phyloP scores from a whole-genome alignment of 2,329 filamentous ascomycete species.

The Monilinia polystroma region DNA sequence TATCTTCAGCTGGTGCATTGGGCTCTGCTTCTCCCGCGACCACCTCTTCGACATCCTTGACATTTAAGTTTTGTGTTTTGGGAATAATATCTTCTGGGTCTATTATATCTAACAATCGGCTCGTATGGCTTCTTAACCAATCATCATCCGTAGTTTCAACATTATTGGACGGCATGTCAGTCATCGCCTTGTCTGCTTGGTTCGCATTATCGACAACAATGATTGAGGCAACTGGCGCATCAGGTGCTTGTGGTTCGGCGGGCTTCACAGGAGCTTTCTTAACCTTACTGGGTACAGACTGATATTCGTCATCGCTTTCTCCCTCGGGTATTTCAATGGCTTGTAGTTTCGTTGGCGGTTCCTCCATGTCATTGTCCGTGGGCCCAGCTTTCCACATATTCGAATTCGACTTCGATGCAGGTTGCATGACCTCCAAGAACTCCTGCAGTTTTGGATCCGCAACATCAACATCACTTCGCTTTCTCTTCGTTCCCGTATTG shows the following conservation, averaged over 20 bases:
- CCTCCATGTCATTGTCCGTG: slow-evolving; percentile 41
- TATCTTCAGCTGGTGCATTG: slow-evolving; percentile 26
- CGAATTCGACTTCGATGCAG: slow-evolving; percentile 60
- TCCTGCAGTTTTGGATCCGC: slow-evolving; percentile 81
- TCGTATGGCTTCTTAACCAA: slow-evolving; percentile 89
- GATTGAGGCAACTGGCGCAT: slow-evolving; percentile 20
- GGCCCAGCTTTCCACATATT: slow-evolving; percentile 62
- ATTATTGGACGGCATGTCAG: slow-evolving; percentile 23
- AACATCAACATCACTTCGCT: slow-evolving; percentile 57
- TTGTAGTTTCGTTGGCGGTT: slow-evolving; percentile 45
- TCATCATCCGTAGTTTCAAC: slow-evolving; percentile 58
- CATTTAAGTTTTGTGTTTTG: slow-evolving; percentile 28
- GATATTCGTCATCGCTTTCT: slow-evolving; percentile 75
- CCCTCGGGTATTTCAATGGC: slow-evolving; percentile 49
- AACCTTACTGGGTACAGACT: slow-evolving; percentile 58
- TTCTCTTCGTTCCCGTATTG: slow-evolving; percentile 59
- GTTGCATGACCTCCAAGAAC: slow-evolving; percentile 80
- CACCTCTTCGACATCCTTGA: slow-evolving; percentile 21
- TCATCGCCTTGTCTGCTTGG: slow-evolving; percentile 22
- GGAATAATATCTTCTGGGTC: slow-evolving; percentile 49
- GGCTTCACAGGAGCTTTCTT: slow-evolving; percentile 36
- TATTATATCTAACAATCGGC: slow-evolving; percentile 77
- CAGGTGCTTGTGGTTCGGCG: slow-evolving; percentile 5
- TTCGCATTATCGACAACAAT: slow-evolving; percentile 32
- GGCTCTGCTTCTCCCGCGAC: slow-evolving; percentile 26